Evolutionary conservation across 768 basidiomycete genomes (phyloP).

Genomic region (Suillus paluster): DNA sequence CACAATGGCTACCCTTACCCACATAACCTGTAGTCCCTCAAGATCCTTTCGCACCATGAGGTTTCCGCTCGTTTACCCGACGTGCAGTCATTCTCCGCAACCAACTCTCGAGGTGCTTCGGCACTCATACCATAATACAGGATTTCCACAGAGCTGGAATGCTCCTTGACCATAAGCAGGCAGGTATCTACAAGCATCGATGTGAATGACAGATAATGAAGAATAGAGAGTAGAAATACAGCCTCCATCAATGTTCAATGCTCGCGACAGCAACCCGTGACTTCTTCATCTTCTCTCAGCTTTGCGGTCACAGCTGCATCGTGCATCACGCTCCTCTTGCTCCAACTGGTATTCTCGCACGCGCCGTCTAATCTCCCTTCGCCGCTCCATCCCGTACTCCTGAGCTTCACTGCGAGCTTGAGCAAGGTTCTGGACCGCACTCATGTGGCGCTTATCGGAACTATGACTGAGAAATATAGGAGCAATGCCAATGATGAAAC

Average conservation of each 20-base stretch:
- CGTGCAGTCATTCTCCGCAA: too few species aligned
- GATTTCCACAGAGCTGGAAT: not conserved
- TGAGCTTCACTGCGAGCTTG: slow-evolving; percentile 62
- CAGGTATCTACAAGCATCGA: not conserved
- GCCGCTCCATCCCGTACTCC: slow-evolving; percentile 56
- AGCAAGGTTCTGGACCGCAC: slow-evolving; percentile 60
- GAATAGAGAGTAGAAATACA: not conserved
- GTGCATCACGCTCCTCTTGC: slow-evolving; percentile 1
- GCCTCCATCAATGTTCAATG: not conserved
- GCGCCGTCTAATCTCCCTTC: slow-evolving; percentile 53
- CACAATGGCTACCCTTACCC: too few species aligned
- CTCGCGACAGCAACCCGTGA: not conserved
- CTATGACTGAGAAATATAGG: slow-evolving; percentile 44
- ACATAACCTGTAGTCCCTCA: too few species aligned
- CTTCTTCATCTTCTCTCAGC: not conserved
- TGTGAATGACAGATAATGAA: not conserved
- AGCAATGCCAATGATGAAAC: slow-evolving; percentile 49
- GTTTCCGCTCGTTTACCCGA: too few species aligned
- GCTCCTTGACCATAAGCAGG: not conserved
- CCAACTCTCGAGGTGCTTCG: not conserved
- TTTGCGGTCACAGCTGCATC: not conserved
- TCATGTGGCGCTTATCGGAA: slow-evolving; percentile 48
- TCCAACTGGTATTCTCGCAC: slow-evolving; percentile 39
- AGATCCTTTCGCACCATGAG: too few species aligned
- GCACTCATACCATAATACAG: not conserved